Evolutionary conservation across 2,329 filamentous ascomycete genomes (phyloP).

Genomic region (Exophiala phaeomuriformis): DNA sequence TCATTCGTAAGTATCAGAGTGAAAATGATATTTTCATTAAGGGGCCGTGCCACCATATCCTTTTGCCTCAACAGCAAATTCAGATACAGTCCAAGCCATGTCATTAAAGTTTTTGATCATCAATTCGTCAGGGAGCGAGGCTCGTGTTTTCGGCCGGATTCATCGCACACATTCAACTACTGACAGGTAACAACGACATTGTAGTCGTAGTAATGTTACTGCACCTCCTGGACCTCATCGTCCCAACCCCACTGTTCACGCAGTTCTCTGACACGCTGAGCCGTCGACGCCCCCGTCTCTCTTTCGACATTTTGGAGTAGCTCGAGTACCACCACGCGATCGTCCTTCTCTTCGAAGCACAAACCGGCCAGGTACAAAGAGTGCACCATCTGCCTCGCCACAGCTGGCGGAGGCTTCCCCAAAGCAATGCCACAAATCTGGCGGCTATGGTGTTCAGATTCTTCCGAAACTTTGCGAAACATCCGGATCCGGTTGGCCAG

Average conservation of each 20-base stretch:
- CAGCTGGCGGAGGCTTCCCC: constrained; percentile 48
- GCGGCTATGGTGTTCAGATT: constrained; percentile 51
- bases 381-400: constrained; percentile 53
- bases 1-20: too few species aligned
- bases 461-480: constrained; percentile 51
- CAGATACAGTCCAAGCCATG: too few species aligned
- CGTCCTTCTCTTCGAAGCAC: constrained; percentile 48
- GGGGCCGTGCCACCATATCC: too few species aligned
- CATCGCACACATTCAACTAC: too few species aligned
- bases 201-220: not conserved
- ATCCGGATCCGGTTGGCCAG: constrained; percentile 49
- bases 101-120: too few species aligned
- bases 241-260: constrained; percentile 21
- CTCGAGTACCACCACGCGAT: constrained; percentile 49
- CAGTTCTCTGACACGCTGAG: constrained; percentile 46
- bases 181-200: not conserved
- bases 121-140: too few species aligned
- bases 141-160: too few species aligned
- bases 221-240: constrained; percentile 4
- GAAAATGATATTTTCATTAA: too few species aligned
- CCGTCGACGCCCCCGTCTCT: constrained; percentile 59
- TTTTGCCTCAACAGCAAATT: too few species aligned
- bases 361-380: constrained; percentile 57
- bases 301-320: constrained; percentile 53
- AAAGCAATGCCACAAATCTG: constrained; percentile 57